phyloP scores from a whole-genome alignment of 257 asterid species.

The Lycium barbarum region DNA sequence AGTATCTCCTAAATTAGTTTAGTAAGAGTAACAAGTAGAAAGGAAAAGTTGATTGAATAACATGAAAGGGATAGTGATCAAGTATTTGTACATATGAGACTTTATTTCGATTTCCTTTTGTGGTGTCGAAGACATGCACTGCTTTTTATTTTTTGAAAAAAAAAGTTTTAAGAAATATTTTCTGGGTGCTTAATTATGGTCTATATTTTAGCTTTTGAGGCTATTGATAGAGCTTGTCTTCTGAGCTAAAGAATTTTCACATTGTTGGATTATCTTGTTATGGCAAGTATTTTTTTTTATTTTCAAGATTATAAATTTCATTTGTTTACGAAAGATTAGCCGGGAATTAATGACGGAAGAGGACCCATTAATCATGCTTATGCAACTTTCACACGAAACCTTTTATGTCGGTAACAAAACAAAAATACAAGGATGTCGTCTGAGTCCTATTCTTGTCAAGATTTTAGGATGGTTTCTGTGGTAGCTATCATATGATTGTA shows the following conservation, averaged over 20 bases:
- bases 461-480: slow-evolving; percentile 12
- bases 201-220: not conserved
- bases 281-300: not conserved
- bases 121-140: not conserved
- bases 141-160: not conserved
- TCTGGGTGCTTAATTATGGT: not conserved
- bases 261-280: not conserved
- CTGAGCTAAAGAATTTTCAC: not conserved
- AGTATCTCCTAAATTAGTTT: not conserved
- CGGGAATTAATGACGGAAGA: not conserved
- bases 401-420: not conserved
- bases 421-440: slow-evolving; percentile 12
- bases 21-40: not conserved
- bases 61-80: not conserved
- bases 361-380: not conserved
- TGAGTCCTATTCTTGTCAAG: not conserved
- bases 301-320: not conserved
- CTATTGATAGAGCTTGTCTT: not conserved
- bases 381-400: slow-evolving; percentile 22
- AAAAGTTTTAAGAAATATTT: not conserved
- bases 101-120: not conserved
- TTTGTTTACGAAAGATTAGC: not conserved
- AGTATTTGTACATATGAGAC: not conserved
- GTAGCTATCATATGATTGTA: slow-evolving; percentile 11
- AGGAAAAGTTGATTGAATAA: not conserved